Evolutionary conservation across 2,329 filamentous ascomycete species (phyloP), one percentile per base, ranked within the genome.

Genomic region (Paecilomyces sp.): DNA sequence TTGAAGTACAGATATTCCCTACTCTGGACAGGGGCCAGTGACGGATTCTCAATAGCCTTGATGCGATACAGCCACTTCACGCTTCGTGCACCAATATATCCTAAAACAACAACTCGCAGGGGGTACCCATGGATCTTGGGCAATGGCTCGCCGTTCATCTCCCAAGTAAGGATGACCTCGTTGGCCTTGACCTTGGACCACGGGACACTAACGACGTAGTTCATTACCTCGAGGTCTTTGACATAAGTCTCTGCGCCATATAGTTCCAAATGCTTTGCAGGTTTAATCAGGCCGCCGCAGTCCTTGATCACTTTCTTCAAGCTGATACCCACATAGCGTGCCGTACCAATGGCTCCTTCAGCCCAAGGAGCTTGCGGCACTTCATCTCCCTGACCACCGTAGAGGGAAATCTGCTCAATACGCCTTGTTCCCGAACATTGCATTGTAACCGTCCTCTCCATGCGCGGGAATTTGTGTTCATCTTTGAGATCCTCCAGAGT

Each of bases 171-270:
- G 56, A 90, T 76, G 0, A 90, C 87, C 66, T 90, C 85, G 63
- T 88, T 82, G 8, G 79, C 74, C 64, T 85, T 87, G 54, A 89
- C 86, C 71, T 90, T 90, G 6, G 81, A 80, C 77, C 81, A 87
- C 0, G 88, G 88, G 0, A 90, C 85, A 13, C 80, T 84, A 55
- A 89, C 85, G 22, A 83, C 77, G 65, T 90, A 91, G 70, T 90
- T 90, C 74, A 83, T 83, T 0, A 82, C 79, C 53, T 87, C 74
- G 15, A 81, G 79, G 56, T 85, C 83, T 70, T 90, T 90, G 77
- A 90, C 88, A 67, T 91, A 90, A 0, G 86, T 88, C 60, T 91
- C 88, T 0, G 85, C 87, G 0, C 88, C 88, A 60, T 84, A 85
- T 55, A 91, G 81, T 64, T 90, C 87, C 12, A 90, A 71, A 63